A percentile compares a stretch with the other conserved stretches of the same genome.
Evolutionary conservation across 2,329 filamentous ascomycete species (phyloP).

Genomic region (Curvularia spicifera): DNA sequence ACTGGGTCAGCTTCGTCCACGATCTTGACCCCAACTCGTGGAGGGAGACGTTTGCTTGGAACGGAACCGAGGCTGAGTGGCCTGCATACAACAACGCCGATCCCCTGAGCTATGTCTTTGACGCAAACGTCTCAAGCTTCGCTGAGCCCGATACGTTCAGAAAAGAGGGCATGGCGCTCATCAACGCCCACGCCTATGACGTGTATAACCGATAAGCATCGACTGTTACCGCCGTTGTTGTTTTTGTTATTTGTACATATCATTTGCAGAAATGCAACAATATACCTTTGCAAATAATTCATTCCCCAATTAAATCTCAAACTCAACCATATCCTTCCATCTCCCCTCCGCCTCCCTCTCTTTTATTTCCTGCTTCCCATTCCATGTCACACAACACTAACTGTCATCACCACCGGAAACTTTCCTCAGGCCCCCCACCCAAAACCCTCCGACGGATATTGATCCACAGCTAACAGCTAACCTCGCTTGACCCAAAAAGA

Average conservation of each 20-base stretch:
- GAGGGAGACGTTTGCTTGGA: constrained; percentile 27
- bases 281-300: neutral
- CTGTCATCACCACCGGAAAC: neutral
- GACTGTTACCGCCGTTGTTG: neutral
- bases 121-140: constrained; percentile 53
- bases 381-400: neutral
- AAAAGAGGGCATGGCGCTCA: constrained; percentile 54
- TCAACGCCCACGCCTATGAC: constrained; percentile 39
- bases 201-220: constrained; percentile 14
- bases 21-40: constrained; percentile 41
- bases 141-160: constrained; percentile 55
- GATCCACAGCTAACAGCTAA: no score
- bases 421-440: neutral
- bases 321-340: neutral
- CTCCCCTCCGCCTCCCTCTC: neutral
- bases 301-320: neutral
- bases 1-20: constrained; percentile 57
- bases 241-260: neutral
- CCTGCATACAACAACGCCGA: constrained; percentile 48
- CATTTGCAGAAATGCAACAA: neutral
- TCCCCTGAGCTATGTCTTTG: constrained; percentile 54
- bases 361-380: no score
- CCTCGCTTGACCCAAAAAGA: no score
- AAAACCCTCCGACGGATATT: no score
- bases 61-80: constrained; percentile 45